Base-by-base conservation (phyloP, 768 basidiomycete species). In the Filobasidium floriforme region DNA sequence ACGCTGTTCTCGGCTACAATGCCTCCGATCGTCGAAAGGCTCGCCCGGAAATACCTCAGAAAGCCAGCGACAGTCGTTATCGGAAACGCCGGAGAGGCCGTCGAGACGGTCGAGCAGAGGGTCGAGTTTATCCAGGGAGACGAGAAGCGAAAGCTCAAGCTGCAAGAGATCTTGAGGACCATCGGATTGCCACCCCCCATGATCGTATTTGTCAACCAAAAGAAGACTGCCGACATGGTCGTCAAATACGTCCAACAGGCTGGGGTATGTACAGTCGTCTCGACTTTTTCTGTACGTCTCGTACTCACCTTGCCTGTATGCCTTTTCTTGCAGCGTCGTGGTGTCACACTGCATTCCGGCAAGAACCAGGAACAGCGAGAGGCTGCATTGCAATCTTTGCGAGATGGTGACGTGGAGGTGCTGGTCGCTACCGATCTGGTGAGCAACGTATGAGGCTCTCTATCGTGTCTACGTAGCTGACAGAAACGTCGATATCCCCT, bases 151-250 rank as follows among this genome's bases (percentile, higher is more conserved):
- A 96, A 92, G 79, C 85, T 88, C 68, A 84, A 86, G 57, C 77
- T 98, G 75, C 80, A 96, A 74, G 94, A 98, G 76, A 90, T 98
- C 69, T 86, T 99, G 79, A 91, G 93, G 81, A 88, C 87, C 68
- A 88, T 86, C 49, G 82, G 84, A 68, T 91, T 86, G 77, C 79
- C 86, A 41, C 85, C 96, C 19, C 96, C 96, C 5, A 98, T 99
- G 72, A 99, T 99, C 69, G 89, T 92, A 22, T 99, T 98, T 80
- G 93, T 97, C 82, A 98, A 98, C 78, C 93, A 98, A 80, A 99
- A 99, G 83, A 96, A 97, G 83, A 94, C 92, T 14, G 94, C 93
- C 60, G 96, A 99, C 77, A 90, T 92, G 87, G 91, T 99, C 41
- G 88, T 91, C 44, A 93, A 93, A 77, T 93, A 97, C 75, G 82